Percentiles rank a stretch among this genome's conserved stretches.
These are phyloP conservation scores for Citrus hindsii DNA, from an alignment of 345 rosid species.

Conservation along the genomic window DNA sequence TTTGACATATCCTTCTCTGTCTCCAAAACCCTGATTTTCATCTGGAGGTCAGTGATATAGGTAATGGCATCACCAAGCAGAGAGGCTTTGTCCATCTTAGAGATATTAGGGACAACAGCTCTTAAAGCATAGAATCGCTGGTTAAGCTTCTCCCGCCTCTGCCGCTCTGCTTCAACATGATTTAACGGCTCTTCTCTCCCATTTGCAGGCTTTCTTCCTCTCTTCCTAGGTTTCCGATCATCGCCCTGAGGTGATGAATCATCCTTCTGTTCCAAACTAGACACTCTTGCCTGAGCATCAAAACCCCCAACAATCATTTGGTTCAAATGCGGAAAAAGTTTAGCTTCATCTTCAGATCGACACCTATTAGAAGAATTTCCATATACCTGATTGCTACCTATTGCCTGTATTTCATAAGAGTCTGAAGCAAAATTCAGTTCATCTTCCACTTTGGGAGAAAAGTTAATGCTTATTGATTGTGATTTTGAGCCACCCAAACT, in stretches of 20 bases:
- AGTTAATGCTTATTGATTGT: slow-evolving; percentile 64
- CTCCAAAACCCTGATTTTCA: slow-evolving; percentile 66
- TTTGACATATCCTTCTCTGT: slow-evolving; percentile 63
- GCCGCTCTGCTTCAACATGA: slow-evolving; percentile 96
- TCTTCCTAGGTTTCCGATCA: slow-evolving; percentile 88
- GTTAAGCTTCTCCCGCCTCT: slow-evolving; percentile 94
- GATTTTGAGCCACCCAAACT: slow-evolving; percentile 73
- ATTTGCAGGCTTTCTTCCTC: slow-evolving; percentile 96
- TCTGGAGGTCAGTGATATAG: slow-evolving; percentile 80
- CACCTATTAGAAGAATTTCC: slow-evolving; percentile 55
- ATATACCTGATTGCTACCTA: slow-evolving; percentile 48
- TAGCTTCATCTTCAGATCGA: slow-evolving; percentile 41
- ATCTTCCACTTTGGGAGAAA: slow-evolving; percentile 85
- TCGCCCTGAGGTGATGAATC: slow-evolving; percentile 53
- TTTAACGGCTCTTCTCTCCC: slow-evolving; percentile 96
- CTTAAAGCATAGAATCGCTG: slow-evolving; percentile 92
- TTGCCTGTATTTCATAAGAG: slow-evolving; percentile 43
- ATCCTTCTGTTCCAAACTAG: slow-evolving; percentile 60
- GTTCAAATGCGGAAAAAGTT: slow-evolving; percentile 45
- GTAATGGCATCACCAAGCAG: slow-evolving; percentile 87
- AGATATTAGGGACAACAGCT: slow-evolving; percentile 91
- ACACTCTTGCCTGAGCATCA: slow-evolving; percentile 32
- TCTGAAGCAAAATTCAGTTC: slow-evolving; percentile 66
- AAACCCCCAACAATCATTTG: slow-evolving; percentile 38
- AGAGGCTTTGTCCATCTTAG: slow-evolving; percentile 96